Evolutionary conservation across 1,284 basidiomycete species (phyloP), one percentile per base, ranked within the genome.

Genomic region (Malassezia japonica): DNA sequence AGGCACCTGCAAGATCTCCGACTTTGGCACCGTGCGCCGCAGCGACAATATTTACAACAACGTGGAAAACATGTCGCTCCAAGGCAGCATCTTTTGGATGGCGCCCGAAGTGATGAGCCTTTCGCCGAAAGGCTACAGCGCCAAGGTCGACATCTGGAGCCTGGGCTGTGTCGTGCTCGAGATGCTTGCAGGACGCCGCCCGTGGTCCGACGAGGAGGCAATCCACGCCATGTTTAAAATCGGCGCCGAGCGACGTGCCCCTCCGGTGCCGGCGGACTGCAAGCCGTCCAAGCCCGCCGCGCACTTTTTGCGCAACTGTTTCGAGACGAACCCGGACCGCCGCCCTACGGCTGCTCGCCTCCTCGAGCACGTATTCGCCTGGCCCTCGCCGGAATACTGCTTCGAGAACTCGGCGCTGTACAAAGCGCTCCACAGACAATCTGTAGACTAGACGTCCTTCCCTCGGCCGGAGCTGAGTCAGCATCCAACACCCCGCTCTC

Each of bases 1-100:
- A 20, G 94, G 94, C 1, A 79, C 86, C 35, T 95, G 91, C 79
- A 98, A 98, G 77, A 98, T 99, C 47, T 91, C 89, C 3, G 94
- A 98, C 74, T 98, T 98, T 72, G 94, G 69, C 32, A 72, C 70
- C 6, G 68, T 72, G 25, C 57, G 68, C 5, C 56, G 62, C 23
- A 63, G 60, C 27, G 70, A 83, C 53, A 87, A 92, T 62, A 86
- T 91, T 55, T 83, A 89, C 65, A 83, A 83, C 62, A 84, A 85
- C 56, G 79, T 81, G 51, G 84, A 81, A 2, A 86, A 87, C 42
- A 76, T 76, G 76, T 75, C 74, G 20, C 86, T 99, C 84, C 87
- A 90, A 74, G 94, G 94, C 16, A 91, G 88, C 15, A 85, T 96
- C 40, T 98, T 95, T 74, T 99, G 94, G 76, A 99, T 98, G 92